These are phyloP conservation scores for Yamadazyma ubonensis DNA, from an alignment of 805 yeast species.

Conservation along the genomic window DNA sequence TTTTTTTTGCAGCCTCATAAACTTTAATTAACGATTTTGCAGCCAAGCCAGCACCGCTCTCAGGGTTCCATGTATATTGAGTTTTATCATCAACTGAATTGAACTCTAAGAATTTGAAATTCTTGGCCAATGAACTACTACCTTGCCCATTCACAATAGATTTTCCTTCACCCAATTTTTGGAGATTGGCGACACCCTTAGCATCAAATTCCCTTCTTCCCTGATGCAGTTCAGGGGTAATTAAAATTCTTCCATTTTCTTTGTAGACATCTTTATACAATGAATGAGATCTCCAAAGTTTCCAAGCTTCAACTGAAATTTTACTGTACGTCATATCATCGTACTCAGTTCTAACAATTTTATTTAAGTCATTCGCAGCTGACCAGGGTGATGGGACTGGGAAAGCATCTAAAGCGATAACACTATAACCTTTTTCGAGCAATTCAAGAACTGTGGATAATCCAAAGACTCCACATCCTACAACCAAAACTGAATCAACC, in stretches of 20 bases:
- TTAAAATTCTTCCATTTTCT: slow-evolving; percentile 43
- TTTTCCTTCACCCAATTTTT: slow-evolving; percentile 21
- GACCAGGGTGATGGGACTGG: slow-evolving; percentile 46
- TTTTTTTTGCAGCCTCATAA: slow-evolving; percentile 16
- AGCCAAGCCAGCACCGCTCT: slow-evolving; percentile 44
- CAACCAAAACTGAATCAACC: slow-evolving; percentile 14
- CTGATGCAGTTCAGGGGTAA: slow-evolving; percentile 27
- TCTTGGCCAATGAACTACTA: slow-evolving; percentile 27
- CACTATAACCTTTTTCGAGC: slow-evolving; percentile 11
- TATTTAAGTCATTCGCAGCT: slow-evolving; percentile 50
- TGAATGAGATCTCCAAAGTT: slow-evolving; percentile 37
- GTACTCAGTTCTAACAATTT: slow-evolving; percentile 50
- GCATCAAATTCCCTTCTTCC: slow-evolving; percentile 41
- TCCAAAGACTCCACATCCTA: slow-evolving; percentile 20
- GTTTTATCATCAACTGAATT: slow-evolving; percentile 13
- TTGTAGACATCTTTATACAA: slow-evolving; percentile 31
- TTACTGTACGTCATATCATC: slow-evolving; percentile 41
- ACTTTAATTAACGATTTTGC: slow-evolving; percentile 35
- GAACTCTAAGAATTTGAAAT: slow-evolving; percentile 19
- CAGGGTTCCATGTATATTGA: slow-evolving; percentile 31
- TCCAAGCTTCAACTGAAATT: slow-evolving; percentile 46
- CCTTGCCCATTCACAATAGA: slow-evolving; percentile 23
- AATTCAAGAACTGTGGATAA: slow-evolving; percentile 18
- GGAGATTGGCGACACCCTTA: slow-evolving; percentile 34
- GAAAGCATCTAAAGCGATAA: slow-evolving; percentile 23